Percentiles rank a stretch among this genome's conserved stretches.
These are phyloP conservation scores for Candida glaebosa DNA, from an alignment of 805 yeast species.

Conservation along the genomic window DNA sequence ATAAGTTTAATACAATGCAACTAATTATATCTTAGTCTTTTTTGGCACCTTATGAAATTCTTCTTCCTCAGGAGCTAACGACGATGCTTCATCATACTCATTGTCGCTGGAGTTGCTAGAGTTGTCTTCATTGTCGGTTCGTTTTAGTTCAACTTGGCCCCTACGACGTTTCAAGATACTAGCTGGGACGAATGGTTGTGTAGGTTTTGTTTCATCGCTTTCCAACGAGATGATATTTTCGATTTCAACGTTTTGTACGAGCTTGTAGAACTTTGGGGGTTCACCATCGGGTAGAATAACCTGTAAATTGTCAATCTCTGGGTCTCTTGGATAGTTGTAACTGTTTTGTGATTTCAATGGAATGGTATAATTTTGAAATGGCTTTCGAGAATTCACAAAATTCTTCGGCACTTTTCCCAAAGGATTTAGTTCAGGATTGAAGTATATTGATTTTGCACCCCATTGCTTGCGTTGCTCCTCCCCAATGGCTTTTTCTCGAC, in stretches of 20 bases:
- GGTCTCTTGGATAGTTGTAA: constrained; percentile 23
- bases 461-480: constrained; percentile 25
- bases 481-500: constrained; percentile 16
- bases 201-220: neutral
- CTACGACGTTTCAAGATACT: constrained; percentile 6
- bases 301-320: constrained; percentile 20
- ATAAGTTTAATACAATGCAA: neutral
- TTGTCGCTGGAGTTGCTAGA: constrained; percentile 4
- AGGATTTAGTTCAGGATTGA: constrained; percentile 66
- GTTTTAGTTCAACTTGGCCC: neutral
- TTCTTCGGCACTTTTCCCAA: constrained; percentile 50
- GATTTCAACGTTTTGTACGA: constrained; percentile 25
- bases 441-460: constrained; percentile 52
- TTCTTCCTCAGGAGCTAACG: constrained; percentile 10
- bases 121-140: constrained; percentile 5
- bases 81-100: constrained; percentile 3
- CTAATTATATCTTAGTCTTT: constrained; percentile 3
- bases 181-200: constrained; percentile 8
- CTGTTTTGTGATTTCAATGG: constrained; percentile 19
- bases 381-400: constrained; percentile 10
- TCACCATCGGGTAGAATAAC: constrained; percentile 38
- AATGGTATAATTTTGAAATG: constrained; percentile 26
- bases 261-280: constrained; percentile 47
- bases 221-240: constrained; percentile 1
- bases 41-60: constrained; percentile 3